A percentile compares a stretch with the other conserved stretches of the same genome.
phyloP scores from a whole-genome alignment of 768 basidiomycete genomes.

The Tulasnella calospora region DNA sequence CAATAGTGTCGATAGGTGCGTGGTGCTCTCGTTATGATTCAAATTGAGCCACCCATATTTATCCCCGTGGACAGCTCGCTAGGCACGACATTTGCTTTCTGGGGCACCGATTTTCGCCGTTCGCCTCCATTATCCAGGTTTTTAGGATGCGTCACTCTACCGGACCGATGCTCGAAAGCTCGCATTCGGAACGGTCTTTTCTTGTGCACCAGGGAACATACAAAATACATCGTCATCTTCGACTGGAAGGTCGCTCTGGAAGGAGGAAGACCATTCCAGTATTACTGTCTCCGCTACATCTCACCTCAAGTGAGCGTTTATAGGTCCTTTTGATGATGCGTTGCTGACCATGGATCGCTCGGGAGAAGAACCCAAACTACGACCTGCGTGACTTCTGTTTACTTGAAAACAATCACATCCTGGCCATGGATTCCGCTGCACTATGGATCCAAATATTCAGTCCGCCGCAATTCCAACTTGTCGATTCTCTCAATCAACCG shows the following conservation, averaged over 20 bases:
- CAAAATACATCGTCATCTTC: neutral
- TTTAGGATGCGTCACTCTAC: neutral
- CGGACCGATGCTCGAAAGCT: neutral
- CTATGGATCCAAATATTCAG: neutral
- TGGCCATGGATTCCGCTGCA: neutral
- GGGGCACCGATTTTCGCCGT: neutral
- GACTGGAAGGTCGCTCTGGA: neutral
- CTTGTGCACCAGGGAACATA: neutral
- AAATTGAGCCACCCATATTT: neutral
- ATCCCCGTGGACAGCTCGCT: neutral
- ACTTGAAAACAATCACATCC: neutral
- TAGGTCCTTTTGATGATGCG: neutral
- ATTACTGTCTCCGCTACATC: neutral
- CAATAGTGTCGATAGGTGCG: neutral
- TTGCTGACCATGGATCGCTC: neutral
- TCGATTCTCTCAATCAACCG: neutral
- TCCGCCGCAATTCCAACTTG: neutral
- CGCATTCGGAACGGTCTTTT: neutral
- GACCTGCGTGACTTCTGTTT: neutral
- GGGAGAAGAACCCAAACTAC: neutral
- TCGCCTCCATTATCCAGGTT: neutral
- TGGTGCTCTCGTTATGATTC: neutral
- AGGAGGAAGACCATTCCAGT: neutral
- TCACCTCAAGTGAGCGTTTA: neutral
- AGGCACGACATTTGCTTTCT: neutral